phyloP scores from a whole-genome alignment of 192 early-diverging fungal genomes.

The Linnemannia elongata region DNA sequence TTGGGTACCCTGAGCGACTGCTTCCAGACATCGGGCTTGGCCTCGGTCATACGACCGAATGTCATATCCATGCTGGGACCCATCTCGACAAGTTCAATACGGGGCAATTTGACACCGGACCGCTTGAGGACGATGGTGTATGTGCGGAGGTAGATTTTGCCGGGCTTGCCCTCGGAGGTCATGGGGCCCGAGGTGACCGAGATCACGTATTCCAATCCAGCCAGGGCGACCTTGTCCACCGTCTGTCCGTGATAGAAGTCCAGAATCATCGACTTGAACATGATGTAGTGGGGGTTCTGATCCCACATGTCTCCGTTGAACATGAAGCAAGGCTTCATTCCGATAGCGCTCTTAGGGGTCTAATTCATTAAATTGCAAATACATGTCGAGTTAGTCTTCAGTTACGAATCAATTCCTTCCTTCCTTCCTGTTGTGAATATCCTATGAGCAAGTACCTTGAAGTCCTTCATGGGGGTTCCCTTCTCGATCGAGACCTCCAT shows the following conservation, averaged over 20 bases:
- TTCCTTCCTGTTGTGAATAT: background rate
- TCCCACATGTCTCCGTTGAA: constrained; percentile 94
- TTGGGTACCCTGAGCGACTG: constrained; percentile 86
- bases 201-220: constrained; percentile 92
- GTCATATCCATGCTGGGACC: constrained; percentile 90
- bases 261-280: constrained; percentile 86
- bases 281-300: constrained; percentile 73
- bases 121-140: constrained; percentile 92
- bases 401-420: background rate
- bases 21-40: constrained; percentile 88
- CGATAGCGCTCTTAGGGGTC: constrained; percentile 81
- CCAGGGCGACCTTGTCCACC: constrained; percentile 81
- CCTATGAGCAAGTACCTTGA: constrained; percentile 64
- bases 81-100: constrained; percentile 95
- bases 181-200: constrained; percentile 80
- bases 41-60: constrained; percentile 78
- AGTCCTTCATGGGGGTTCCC: constrained; percentile 75
- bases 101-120: constrained; percentile 85
- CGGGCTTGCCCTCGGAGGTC: constrained; percentile 70
- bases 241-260: constrained; percentile 92
- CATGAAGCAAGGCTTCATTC: constrained; percentile 89
- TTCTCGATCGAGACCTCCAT: constrained; percentile 90
- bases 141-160: constrained; percentile 82
- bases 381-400: background rate
- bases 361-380: constrained; percentile 11